Percentiles rank a stretch among this genome's conserved stretches.
phyloP scores from a whole-genome alignment of 2,329 filamentous ascomycete species.

The Thielaviopsis euricoi region DNA sequence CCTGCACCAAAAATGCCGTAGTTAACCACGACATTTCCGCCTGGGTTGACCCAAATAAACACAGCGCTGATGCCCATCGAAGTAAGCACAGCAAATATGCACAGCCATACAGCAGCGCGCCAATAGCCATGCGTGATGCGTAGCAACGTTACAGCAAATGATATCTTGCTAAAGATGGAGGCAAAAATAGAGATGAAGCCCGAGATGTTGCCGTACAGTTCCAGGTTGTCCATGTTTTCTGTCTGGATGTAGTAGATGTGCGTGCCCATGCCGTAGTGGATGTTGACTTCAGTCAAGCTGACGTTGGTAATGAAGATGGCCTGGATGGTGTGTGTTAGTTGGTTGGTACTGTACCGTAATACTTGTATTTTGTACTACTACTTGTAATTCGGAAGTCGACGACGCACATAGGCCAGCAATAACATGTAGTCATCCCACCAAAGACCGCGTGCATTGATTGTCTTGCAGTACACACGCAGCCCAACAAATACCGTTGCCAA shows the following conservation, averaged over 20 bases:
- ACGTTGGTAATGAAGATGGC: constrained; percentile 11
- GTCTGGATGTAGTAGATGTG: constrained; percentile 11
- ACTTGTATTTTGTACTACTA: background rate
- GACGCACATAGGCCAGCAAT: constrained; percentile 17
- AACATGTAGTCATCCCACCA: constrained; percentile 19
- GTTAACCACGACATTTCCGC: background rate
- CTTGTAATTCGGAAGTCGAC: background rate
- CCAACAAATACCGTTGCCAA: constrained; percentile 14
- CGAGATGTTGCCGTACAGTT: constrained; percentile 13
- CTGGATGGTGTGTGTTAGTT: background rate
- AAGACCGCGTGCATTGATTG: constrained; percentile 13
- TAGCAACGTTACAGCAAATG: constrained; percentile 18
- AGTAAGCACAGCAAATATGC: constrained; percentile 16
- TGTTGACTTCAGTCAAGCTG: constrained; percentile 7
- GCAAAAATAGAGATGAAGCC: constrained; percentile 16
- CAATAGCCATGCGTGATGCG: constrained; percentile 15
- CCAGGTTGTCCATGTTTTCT: background rate
- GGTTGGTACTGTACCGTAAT: background rate
- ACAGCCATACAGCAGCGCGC: constrained; percentile 14
- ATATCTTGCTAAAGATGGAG: constrained; percentile 18
- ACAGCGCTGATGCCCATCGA: constrained; percentile 14
- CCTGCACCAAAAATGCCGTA: constrained; percentile 14
- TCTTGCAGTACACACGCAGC: constrained; percentile 16
- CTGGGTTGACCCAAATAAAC: constrained; percentile 13
- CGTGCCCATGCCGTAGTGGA: constrained; percentile 12